Evolutionary conservation across 164 flowering plant species (phyloP).

Genomic region (Cinnamomum chago): DNA sequence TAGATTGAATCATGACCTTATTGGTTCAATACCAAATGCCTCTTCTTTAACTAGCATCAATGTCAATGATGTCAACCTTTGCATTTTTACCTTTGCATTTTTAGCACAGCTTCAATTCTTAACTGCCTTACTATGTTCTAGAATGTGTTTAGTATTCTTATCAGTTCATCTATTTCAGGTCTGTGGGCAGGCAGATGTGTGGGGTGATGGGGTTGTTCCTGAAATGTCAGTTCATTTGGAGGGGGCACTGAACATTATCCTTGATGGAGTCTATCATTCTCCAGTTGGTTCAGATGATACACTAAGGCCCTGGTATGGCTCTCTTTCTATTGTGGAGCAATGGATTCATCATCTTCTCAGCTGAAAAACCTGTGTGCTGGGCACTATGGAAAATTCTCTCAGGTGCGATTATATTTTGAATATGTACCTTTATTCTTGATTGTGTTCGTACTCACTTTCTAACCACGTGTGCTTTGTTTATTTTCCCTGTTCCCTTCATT

Average conservation of each 20-base stretch:
- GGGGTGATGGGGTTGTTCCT: constrained; percentile 98
- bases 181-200: constrained; percentile 84
- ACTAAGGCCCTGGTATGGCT: constrained; percentile 91
- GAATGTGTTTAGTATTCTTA: too few species aligned
- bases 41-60: not conserved
- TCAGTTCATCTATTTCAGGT: constrained; percentile 43
- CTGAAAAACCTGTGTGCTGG: too few species aligned
- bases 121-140: not conserved
- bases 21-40: not conserved
- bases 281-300: constrained; percentile 92
- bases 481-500: too few species aligned
- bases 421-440: too few species aligned
- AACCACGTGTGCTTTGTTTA: too few species aligned
- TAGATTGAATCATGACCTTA: not conserved
- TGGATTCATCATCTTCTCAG: constrained; percentile 64
- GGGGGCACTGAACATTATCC: constrained; percentile 74
- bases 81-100: too few species aligned
- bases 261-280: constrained; percentile 89
- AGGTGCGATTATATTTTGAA: too few species aligned
- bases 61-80: not conserved
- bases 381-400: too few species aligned
- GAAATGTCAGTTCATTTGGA: constrained; percentile 79
- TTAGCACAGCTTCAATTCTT: not conserved
- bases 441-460: too few species aligned
- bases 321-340: constrained; percentile 62